These are phyloP conservation scores for Quercus phellos DNA, from an alignment of 331 rosid species.

Conservation along the genomic window DNA sequence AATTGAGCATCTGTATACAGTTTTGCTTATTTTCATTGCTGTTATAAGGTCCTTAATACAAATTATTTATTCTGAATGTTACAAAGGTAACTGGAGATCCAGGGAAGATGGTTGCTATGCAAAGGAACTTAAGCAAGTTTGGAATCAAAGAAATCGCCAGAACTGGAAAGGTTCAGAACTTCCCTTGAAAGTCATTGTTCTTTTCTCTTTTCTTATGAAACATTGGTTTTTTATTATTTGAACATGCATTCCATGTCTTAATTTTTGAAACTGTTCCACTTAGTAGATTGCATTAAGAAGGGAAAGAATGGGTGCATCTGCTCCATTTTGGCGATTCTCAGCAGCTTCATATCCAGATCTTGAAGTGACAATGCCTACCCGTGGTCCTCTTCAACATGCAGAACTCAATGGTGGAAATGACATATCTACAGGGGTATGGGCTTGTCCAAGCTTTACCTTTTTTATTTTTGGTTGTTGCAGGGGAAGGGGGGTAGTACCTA, in stretches of 20 bases:
- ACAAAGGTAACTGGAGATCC: constrained; percentile 90
- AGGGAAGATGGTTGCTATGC: constrained; percentile 82
- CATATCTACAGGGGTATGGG: constrained; percentile 49
- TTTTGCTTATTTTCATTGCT: too few species aligned
- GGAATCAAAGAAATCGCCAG: constrained; percentile 91
- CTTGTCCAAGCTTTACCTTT: constrained; percentile 8
- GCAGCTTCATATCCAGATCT: constrained; percentile 98
- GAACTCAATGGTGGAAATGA: constrained; percentile 31
- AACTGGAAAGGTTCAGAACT: constrained; percentile 77
- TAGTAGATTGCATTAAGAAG: constrained; percentile 86
- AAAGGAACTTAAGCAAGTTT: constrained; percentile 68
- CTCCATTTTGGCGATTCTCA: constrained; percentile 93
- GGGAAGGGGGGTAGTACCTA: too few species aligned
- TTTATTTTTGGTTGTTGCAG: not conserved
- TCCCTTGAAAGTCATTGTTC: constrained; percentile 12
- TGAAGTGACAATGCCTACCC: constrained; percentile 41
- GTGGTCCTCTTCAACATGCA: constrained; percentile 43
- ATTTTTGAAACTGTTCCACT: constrained; percentile 11
- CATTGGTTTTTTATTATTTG: constrained; percentile 12
- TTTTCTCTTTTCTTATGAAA: constrained; percentile 4
- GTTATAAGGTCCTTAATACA: too few species aligned
- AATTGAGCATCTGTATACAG: too few species aligned
- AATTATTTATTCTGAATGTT: constrained; percentile 14
- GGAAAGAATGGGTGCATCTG: constrained; percentile 87
- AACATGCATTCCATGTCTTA: constrained; percentile 4